Evolutionary conservation across 2,329 filamentous ascomycete genomes (phyloP).

Genomic region (Xylariaceae sp.): DNA sequence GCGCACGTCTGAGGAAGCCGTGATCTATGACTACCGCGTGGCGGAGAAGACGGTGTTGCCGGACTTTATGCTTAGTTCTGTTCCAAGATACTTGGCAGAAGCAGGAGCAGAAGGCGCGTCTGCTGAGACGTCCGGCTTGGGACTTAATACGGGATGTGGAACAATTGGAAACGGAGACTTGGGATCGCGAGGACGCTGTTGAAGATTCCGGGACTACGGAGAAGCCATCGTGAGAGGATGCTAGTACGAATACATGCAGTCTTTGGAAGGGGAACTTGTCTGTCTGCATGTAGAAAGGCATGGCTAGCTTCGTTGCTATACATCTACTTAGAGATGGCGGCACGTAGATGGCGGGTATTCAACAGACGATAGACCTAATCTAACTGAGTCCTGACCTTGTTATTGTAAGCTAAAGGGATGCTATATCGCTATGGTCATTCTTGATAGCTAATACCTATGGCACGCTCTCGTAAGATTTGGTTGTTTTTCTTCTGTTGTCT

Average conservation of each 20-base stretch:
- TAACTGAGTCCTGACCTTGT: too few relatives aligned
- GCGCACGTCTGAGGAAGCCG: slow-evolving; percentile 70
- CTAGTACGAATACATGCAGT: background rate
- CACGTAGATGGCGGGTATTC: too few relatives aligned
- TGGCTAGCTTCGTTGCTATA: too few relatives aligned
- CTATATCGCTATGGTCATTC: too few relatives aligned
- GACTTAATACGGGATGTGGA: slow-evolving; percentile 56
- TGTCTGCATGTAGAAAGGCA: background rate
- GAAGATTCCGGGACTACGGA: slow-evolving; percentile 57
- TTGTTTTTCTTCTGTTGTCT: too few relatives aligned
- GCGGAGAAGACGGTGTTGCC: slow-evolving; percentile 55
- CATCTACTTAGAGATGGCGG: too few relatives aligned
- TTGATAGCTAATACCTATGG: too few relatives aligned
- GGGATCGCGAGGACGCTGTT: slow-evolving; percentile 67
- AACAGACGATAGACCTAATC: too few relatives aligned
- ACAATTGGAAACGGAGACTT: slow-evolving; percentile 65
- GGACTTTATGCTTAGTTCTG: slow-evolving; percentile 58
- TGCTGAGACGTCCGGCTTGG: slow-evolving; percentile 50
- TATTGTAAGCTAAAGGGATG: too few relatives aligned
- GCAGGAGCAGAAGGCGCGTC: slow-evolving; percentile 56
- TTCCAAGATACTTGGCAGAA: slow-evolving; percentile 55
- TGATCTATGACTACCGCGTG: slow-evolving; percentile 68
- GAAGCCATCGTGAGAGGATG: background rate
- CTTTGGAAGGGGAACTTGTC: background rate
- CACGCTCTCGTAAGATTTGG: too few relatives aligned